Percentiles rank a stretch among this genome's conserved stretches.
phyloP scores from a whole-genome alignment of 805 yeast genomes.

The Monosporozyma unispora region DNA sequence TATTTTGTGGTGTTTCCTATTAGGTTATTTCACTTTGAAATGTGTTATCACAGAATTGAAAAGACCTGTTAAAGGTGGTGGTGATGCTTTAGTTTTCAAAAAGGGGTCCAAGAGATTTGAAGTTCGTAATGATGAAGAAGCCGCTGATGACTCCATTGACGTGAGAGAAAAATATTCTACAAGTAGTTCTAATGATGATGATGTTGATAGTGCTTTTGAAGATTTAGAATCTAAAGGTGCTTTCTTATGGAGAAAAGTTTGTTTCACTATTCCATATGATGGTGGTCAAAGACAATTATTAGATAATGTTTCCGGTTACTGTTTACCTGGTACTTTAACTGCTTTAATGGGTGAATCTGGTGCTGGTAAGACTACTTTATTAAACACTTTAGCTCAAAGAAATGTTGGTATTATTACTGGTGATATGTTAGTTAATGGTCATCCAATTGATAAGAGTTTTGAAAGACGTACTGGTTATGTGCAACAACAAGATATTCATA shows the following conservation, averaged over 20 bases:
- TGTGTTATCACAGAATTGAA: slow-evolving; percentile 20
- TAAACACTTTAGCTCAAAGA: slow-evolving; percentile 57
- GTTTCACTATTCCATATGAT: slow-evolving; percentile 55
- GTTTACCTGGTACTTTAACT: slow-evolving; percentile 65
- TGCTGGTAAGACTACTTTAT: slow-evolving; percentile 66
- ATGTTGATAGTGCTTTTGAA: slow-evolving; percentile 7
- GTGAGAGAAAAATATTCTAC: slow-evolving; percentile 11
- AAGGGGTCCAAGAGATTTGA: slow-evolving; percentile 34
- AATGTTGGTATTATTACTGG: slow-evolving; percentile 59
- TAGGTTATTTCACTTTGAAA: slow-evolving; percentile 17
- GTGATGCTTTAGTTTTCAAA: slow-evolving; percentile 41
- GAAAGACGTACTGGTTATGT: slow-evolving; percentile 55
- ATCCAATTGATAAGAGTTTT: slow-evolving; percentile 43
- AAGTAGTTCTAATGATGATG: slow-evolving; percentile 3
- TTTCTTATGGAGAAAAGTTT: slow-evolving; percentile 65
- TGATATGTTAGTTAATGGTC: slow-evolving; percentile 51
- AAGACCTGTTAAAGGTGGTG: slow-evolving; percentile 23
- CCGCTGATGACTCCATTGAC: slow-evolving; percentile 9
- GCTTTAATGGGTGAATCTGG: slow-evolving; percentile 70
- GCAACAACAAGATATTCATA: slow-evolving; percentile 65
- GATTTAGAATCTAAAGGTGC: slow-evolving; percentile 34
- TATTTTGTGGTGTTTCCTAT: slow-evolving; percentile 42
- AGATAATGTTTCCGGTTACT: slow-evolving; percentile 62
- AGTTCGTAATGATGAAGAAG: slow-evolving; percentile 13
- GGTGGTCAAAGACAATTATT: slow-evolving; percentile 46